These are phyloP conservation scores for Babesia bigemina DNA, from an alignment of 169 alveolate species.

Conservation along the genomic window DNA sequence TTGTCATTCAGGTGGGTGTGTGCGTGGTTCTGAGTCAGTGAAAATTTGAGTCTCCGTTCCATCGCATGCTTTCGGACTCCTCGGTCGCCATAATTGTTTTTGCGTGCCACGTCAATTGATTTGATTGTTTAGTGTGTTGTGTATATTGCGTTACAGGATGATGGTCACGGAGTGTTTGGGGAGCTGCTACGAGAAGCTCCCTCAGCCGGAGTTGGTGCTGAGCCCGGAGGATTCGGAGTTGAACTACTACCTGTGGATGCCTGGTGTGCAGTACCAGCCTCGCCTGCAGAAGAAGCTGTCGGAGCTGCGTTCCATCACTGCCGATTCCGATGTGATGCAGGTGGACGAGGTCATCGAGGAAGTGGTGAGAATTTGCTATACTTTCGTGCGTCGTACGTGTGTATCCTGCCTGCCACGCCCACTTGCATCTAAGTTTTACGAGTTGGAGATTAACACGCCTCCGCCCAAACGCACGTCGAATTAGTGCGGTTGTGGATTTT, in stretches of 20 bases:
- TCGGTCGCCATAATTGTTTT: background rate
- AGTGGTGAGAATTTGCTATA: constrained; percentile 46
- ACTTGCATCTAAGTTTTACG: background rate
- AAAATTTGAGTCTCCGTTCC: background rate
- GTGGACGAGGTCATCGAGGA: constrained; percentile 66
- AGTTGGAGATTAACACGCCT: constrained; percentile 15
- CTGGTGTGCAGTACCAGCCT: constrained; percentile 69
- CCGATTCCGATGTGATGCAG: constrained; percentile 15
- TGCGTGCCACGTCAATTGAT: background rate
- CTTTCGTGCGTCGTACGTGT: constrained; percentile 14
- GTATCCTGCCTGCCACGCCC: background rate
- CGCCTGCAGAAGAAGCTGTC: constrained; percentile 54
- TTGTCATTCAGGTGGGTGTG: constrained; percentile 42
- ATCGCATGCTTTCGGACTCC: constrained; percentile 3
- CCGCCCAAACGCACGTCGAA: constrained; percentile 6
- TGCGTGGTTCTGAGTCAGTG: constrained; percentile 2
- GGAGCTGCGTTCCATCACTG: constrained; percentile 44
- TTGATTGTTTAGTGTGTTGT: background rate
- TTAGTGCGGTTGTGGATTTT: background rate
- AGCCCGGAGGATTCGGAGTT: constrained; percentile 68
- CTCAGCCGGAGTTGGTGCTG: constrained; percentile 71
- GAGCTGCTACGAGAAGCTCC: constrained; percentile 63
- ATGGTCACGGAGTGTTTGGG: constrained; percentile 53
- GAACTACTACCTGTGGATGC: constrained; percentile 71
- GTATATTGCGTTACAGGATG: constrained; percentile 33